phyloP scores from a whole-genome alignment of 2,329 filamentous ascomycete species.

The Colletotrichum echinochloae region DNA sequence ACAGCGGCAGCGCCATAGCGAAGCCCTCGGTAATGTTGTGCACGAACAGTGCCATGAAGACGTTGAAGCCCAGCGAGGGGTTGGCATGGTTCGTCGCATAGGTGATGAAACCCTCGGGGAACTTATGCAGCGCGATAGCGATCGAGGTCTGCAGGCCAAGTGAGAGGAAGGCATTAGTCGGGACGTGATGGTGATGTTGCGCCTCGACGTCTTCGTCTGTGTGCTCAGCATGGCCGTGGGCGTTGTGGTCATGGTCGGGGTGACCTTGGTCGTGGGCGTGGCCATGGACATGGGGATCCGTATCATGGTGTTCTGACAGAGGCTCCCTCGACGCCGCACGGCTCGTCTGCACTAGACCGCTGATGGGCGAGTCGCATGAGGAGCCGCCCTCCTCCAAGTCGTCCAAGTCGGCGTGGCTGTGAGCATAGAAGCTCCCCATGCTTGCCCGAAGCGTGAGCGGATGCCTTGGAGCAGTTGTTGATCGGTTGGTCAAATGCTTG shows the following conservation, averaged over 20 bases:
- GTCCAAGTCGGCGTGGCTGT: slow-evolving; percentile 45
- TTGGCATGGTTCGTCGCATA: slow-evolving; percentile 98
- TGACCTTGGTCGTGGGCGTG: slow-evolving; percentile 27
- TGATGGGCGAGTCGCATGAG: slow-evolving; percentile 47
- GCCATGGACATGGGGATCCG: slow-evolving; percentile 43
- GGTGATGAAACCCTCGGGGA: slow-evolving; percentile 89
- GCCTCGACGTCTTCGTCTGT: slow-evolving; percentile 57
- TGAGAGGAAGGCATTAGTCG: slow-evolving; percentile 90
- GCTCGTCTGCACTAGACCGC: slow-evolving; percentile 52
- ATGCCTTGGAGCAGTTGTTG: slow-evolving; percentile 50
- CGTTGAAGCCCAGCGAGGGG: slow-evolving; percentile 85
- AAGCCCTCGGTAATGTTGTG: slow-evolving; percentile 99
- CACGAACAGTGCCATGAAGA: slow-evolving; percentile 96
- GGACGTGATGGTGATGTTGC: slow-evolving; percentile 92
- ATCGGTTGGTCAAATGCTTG: slow-evolving; percentile 64
- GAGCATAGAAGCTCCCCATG: slow-evolving; percentile 51
- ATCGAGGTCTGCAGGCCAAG: slow-evolving; percentile 97
- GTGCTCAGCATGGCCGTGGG: slow-evolving; percentile 48
- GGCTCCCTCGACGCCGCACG: slow-evolving; percentile 56
- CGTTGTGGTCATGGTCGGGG: slow-evolving; percentile 36
- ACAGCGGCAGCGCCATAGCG: slow-evolving; percentile 90
- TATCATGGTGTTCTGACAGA: slow-evolving; percentile 43
- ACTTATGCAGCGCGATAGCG: slow-evolving; percentile 95
- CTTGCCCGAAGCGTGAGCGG: slow-evolving; percentile 57
- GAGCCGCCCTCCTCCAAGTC: slow-evolving; percentile 48